A percentile compares a stretch with the other conserved stretches of the same genome.
phyloP scores from a whole-genome alignment of 768 basidiomycete genomes.

The Boletus barrowsii region DNA sequence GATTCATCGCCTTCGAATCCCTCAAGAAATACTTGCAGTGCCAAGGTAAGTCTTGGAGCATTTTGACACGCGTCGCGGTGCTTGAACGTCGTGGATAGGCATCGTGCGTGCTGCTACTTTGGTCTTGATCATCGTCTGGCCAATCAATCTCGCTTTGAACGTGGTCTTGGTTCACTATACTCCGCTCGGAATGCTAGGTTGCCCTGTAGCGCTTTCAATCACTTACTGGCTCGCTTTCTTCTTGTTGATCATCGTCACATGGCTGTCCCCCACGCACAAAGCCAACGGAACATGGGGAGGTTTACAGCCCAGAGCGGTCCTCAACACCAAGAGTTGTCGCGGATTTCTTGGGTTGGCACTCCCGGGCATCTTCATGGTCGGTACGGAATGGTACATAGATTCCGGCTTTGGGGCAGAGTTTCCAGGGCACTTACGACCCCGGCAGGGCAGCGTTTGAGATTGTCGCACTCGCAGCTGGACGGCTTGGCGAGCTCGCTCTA shows the following conservation, averaged over 20 bases:
- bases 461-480: slow-evolving; percentile 73
- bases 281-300: slow-evolving; percentile 66
- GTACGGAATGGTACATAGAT: slow-evolving; percentile 66
- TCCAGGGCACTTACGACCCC: neutral
- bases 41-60: slow-evolving; percentile 48
- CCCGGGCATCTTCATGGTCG: slow-evolving; percentile 79
- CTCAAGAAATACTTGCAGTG: slow-evolving; percentile 80
- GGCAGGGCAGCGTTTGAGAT: slow-evolving; percentile 79
- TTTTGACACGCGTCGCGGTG: neutral
- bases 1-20: slow-evolving; percentile 72
- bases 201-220: slow-evolving; percentile 62
- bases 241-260: slow-evolving; percentile 49
- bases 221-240: slow-evolving; percentile 70
- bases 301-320: slow-evolving; percentile 40
- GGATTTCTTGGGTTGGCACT: slow-evolving; percentile 63
- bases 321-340: slow-evolving; percentile 50
- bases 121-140: slow-evolving; percentile 59
- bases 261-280: slow-evolving; percentile 49
- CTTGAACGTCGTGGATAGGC: slow-evolving; percentile 37
- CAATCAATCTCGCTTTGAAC: slow-evolving; percentile 62
- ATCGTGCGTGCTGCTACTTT: slow-evolving; percentile 73
- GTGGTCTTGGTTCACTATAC: slow-evolving; percentile 63
- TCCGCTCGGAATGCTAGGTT: slow-evolving; percentile 59
- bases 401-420: neutral
- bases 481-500: slow-evolving; percentile 61